Percentiles rank a stretch among this genome's conserved stretches.
Evolutionary conservation across 202 grass and related monocot species (phyloP).

Genomic region (Setaria viridis): DNA sequence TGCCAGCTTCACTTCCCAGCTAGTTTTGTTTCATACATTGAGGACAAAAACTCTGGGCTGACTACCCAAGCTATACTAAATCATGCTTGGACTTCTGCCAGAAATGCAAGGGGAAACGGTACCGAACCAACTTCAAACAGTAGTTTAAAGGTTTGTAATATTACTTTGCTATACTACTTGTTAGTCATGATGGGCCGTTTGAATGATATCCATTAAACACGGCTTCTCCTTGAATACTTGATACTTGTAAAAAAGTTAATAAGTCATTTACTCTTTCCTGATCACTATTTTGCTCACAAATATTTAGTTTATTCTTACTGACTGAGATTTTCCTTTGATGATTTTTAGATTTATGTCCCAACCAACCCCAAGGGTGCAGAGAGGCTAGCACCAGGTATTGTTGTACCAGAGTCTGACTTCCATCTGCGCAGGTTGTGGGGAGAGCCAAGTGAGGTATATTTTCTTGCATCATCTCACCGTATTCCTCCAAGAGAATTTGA

Average conservation of each 20-base stretch:
- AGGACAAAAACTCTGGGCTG: slow-evolving; percentile 76
- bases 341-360: slow-evolving; percentile 60
- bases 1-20: slow-evolving; percentile 85
- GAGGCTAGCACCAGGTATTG: slow-evolving; percentile 69
- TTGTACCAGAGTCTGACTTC: slow-evolving; percentile 73
- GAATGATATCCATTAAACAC: not conserved
- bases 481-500: not conserved
- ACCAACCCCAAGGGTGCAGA: slow-evolving; percentile 84
- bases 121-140: slow-evolving; percentile 56
- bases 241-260: not conserved
- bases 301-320: slow-evolving; percentile 16
- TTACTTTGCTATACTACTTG: not conserved
- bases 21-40: slow-evolving; percentile 66
- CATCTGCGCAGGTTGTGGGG: slow-evolving; percentile 77
- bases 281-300: not conserved
- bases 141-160: slow-evolving; percentile 61
- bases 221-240: not conserved
- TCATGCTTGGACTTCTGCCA: slow-evolving; percentile 75
- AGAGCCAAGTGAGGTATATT: slow-evolving; percentile 72
- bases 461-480: not conserved
- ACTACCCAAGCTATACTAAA: slow-evolving; percentile 75
- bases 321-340: slow-evolving; percentile 15
- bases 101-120: slow-evolving; percentile 60
- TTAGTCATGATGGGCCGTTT: slow-evolving; percentile 11
- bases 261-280: not conserved